Conservation (phyloP, 1,139 yeast species). For the Suzukiozyma palmioleophila region DNA sequence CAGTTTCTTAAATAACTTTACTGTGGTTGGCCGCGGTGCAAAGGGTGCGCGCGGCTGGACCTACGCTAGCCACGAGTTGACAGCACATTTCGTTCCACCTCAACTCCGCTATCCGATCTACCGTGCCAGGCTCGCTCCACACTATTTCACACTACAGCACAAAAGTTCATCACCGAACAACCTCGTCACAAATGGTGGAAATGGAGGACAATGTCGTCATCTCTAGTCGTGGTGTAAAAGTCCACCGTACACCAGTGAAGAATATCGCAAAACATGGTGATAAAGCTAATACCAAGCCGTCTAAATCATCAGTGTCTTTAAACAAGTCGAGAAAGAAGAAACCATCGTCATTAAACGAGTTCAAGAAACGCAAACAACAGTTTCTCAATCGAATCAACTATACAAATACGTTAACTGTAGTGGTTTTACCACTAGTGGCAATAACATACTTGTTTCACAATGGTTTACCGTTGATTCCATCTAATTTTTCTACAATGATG, state of each 20-base stretch:
- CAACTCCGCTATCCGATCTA: no score
- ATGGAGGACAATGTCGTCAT: no score
- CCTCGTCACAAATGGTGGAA: no score
- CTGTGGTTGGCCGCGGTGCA: no score
- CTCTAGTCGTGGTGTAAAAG: no score
- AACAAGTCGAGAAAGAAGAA: neutral
- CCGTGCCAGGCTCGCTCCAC: no score
- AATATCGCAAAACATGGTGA: neutral
- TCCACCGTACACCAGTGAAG: neutral
- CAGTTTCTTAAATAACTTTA: no score
- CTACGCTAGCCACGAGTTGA: no score
- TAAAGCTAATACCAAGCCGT: neutral
- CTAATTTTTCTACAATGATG: conserved; percentile 19
- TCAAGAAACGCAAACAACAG: conserved; percentile 29
- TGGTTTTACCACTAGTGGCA: conserved; percentile 27
- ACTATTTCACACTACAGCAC: no score
- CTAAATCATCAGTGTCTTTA: neutral
- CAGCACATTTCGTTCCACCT: no score
- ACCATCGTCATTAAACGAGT: conserved; percentile 18
- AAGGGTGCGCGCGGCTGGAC: no score
- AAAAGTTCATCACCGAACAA: no score
- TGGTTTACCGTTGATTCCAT: conserved; percentile 18
- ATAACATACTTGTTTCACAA: conserved; percentile 18
- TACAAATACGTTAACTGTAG: conserved; percentile 26
- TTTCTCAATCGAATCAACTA: conserved; percentile 32